Evolutionary conservation across 2,329 filamentous ascomycete genomes (phyloP).

Genomic region (Fusarium annulatum): DNA sequence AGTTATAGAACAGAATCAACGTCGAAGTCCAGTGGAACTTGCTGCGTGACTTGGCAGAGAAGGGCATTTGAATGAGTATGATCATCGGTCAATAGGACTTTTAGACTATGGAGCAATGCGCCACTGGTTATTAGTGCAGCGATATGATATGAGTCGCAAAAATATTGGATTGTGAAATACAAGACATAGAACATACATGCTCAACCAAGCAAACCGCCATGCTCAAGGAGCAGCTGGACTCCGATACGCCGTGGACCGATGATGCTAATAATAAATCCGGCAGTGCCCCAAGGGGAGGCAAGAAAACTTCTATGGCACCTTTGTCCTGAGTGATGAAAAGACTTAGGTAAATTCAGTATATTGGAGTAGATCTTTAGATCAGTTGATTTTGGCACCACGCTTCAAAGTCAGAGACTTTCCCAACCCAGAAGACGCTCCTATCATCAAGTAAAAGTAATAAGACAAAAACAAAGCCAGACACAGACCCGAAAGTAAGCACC

Average conservation of each 20-base stretch:
- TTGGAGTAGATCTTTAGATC: neutral
- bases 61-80: neutral
- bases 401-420: neutral
- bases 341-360: too few relatives aligned
- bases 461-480: neutral
- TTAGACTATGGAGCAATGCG: too few relatives aligned
- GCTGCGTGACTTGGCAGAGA: neutral
- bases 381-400: neutral
- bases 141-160: neutral
- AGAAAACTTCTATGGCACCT: neutral
- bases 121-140: neutral
- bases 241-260: neutral
- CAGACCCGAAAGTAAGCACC: constrained; percentile 2
- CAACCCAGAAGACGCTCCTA: neutral
- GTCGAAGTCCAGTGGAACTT: neutral
- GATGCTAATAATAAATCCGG: neutral
- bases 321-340: too few relatives aligned
- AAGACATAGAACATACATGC: neutral
- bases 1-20: neutral
- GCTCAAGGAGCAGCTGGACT: neutral
- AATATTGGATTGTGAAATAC: neutral
- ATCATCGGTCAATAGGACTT: neutral
- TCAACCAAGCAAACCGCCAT: neutral
- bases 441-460: neutral
- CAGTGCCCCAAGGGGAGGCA: neutral